These are phyloP conservation scores for Boletus rex-veris DNA, from an alignment of 768 basidiomycete species.

Conservation along the genomic window DNA sequence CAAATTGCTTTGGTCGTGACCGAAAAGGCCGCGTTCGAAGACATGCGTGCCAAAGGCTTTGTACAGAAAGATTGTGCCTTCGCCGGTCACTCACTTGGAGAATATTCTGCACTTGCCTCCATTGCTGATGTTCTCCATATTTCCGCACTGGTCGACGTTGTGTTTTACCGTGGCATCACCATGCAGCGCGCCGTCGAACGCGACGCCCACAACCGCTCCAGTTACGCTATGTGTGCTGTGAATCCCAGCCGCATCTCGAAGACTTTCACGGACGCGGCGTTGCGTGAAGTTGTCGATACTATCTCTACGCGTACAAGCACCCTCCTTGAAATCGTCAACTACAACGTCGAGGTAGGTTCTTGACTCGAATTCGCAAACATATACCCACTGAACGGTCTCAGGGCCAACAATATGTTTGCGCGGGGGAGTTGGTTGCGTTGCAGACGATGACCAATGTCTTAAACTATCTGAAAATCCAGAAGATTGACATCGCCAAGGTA, in stretches of 20 bases:
- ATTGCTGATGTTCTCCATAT: constrained; percentile 97
- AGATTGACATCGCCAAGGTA: constrained; percentile 89
- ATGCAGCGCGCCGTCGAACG: constrained; percentile 99
- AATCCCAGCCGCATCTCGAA: constrained; percentile 94
- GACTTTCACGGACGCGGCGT: constrained; percentile 90
- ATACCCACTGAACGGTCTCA: constrained; percentile 31
- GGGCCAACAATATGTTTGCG: constrained; percentile 99
- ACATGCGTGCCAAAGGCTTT: constrained; percentile 94
- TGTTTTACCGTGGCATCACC: constrained; percentile 99
- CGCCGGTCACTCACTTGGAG: constrained; percentile 96
- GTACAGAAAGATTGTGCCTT: constrained; percentile 91
- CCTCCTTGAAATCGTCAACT: constrained; percentile 97
- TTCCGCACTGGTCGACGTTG: constrained; percentile 93
- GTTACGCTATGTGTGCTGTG: constrained; percentile 99
- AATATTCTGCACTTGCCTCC: constrained; percentile 97
- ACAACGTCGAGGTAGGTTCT: constrained; percentile 75
- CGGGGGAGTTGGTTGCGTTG: constrained; percentile 90
- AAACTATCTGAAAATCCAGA: constrained; percentile 95
- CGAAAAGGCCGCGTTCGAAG: constrained; percentile 97
- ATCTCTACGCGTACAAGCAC: constrained; percentile 74
- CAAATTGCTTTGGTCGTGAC: constrained; percentile 98
- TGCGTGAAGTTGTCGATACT: constrained; percentile 95
- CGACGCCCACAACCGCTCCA: constrained; percentile 86
- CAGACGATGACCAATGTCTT: constrained; percentile 94
- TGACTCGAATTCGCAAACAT: neutral